A percentile compares a stretch with the other conserved stretches of the same genome.
These are phyloP conservation scores for Fistulina hepatica DNA, from an alignment of 1,284 basidiomycete genomes.

Conservation along the genomic window DNA sequence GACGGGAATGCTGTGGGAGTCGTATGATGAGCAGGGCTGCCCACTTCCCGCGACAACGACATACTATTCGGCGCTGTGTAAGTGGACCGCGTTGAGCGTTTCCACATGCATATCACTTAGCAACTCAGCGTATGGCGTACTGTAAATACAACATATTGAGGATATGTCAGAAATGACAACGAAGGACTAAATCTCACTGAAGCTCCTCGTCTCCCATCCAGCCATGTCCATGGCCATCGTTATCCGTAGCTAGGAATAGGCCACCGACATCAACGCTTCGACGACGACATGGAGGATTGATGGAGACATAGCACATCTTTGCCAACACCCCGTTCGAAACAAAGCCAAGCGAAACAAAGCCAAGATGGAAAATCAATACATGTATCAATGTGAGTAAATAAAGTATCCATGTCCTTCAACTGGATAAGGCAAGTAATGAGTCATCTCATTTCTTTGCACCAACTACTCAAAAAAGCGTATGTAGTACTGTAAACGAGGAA, in stretches of 20 bases:
- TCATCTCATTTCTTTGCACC: too few species aligned
- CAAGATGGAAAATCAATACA: too few species aligned
- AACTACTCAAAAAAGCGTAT: too few species aligned
- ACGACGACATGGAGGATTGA: too few species aligned
- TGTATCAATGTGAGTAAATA: too few species aligned
- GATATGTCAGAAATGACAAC: conserved; percentile 6
- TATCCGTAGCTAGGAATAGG: conserved; percentile 63
- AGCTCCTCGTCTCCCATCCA: conserved; percentile 58
- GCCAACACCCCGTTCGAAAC: too few species aligned
- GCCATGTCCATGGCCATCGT: conserved; percentile 55
- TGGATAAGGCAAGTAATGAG: too few species aligned
- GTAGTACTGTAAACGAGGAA: too few species aligned
- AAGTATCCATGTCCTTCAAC: too few species aligned
- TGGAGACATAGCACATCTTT: too few species aligned
- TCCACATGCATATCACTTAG: conserved; percentile 75
- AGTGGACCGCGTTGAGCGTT: conserved; percentile 61
- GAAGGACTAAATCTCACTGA: conserved; percentile 33
- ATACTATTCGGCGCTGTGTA: conserved; percentile 38
- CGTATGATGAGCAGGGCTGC: conserved; percentile 1
- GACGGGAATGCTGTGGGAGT: conserved; percentile 21
- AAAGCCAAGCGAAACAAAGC: too few species aligned
- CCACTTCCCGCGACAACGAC: conserved; percentile 14
- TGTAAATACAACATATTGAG: conserved; percentile 9
- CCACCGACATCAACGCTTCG: conserved; percentile 80
- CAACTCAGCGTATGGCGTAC: conserved; percentile 52